phyloP scores from a whole-genome alignment of 345 rosid species.

The Angophora floribunda region DNA sequence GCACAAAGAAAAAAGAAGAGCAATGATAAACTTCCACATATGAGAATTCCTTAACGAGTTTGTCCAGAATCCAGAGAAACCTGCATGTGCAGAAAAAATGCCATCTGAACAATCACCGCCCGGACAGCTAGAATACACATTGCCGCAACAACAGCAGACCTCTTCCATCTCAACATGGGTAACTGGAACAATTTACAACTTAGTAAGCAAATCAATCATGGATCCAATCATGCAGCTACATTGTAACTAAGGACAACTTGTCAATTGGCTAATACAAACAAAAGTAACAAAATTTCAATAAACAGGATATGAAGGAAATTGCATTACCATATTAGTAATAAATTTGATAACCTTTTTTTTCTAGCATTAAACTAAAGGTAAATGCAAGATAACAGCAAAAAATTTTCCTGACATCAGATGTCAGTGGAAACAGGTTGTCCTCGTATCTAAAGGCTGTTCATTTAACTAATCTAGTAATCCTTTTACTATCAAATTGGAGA shows the following conservation, averaged over 20 bases:
- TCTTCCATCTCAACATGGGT: conserved; percentile 90
- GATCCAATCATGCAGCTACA: not conserved
- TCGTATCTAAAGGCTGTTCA: not conserved
- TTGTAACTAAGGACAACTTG: not conserved
- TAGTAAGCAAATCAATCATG: not conserved
- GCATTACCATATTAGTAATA: not conserved
- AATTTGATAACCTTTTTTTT: not conserved
- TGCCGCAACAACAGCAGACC: conserved; percentile 89
- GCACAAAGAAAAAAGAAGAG: not conserved
- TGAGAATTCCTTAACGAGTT: not conserved
- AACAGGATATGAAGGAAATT: not conserved
- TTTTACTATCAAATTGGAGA: not conserved
- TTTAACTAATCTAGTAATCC: not conserved
- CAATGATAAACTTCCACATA: not conserved
- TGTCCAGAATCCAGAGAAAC: conserved; percentile 10
- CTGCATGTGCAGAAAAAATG: conserved; percentile 90
- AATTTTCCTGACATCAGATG: not conserved
- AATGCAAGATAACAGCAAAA: not conserved
- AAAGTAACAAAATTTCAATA: not conserved
- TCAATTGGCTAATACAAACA: not conserved
- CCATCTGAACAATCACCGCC: conserved; percentile 88
- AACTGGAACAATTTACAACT: conserved; percentile 32
- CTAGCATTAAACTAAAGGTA: not conserved
- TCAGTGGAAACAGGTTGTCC: not conserved
- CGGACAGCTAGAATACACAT: conserved; percentile 93